A percentile compares a stretch with the other conserved stretches of the same genome.
phyloP scores from a whole-genome alignment of 352 stramenopile genomes.

The Pythium pectinolyticum region DNA sequence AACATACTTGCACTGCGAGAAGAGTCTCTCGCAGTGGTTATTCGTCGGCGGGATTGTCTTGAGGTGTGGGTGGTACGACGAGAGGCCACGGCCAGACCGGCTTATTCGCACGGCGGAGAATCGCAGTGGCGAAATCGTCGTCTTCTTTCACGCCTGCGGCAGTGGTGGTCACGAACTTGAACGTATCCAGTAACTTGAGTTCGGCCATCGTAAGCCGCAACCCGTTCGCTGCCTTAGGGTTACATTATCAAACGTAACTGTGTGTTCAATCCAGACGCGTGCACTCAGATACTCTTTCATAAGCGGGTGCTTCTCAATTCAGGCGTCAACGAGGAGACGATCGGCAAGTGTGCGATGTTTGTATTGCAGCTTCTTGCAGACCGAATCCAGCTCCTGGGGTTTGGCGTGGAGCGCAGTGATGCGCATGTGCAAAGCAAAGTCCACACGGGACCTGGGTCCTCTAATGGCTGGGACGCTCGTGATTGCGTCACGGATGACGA shows the following conservation, averaged over 20 bases:
- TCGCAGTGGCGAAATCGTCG: conserved; percentile 11
- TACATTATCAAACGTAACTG: not conserved
- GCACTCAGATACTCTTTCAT: too few species aligned
- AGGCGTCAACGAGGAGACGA: too few species aligned
- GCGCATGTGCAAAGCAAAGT: too few species aligned
- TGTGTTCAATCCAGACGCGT: too few species aligned
- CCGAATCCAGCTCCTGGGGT: too few species aligned
- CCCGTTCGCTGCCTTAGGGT: conserved; percentile 15
- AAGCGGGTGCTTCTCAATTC: too few species aligned
- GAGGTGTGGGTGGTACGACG: not conserved
- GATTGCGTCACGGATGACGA: too few species aligned
- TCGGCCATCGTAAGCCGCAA: not conserved
- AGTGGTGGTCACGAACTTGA: not conserved
- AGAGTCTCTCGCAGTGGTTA: conserved; percentile 2
- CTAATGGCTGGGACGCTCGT: too few species aligned
- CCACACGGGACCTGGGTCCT: too few species aligned
- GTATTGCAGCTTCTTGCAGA: too few species aligned
- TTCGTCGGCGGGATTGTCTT: not conserved
- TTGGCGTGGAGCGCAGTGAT: too few species aligned
- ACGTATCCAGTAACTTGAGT: not conserved
- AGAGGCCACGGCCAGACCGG: not conserved
- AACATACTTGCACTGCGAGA: conserved; percentile 8
- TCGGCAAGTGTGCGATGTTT: too few species aligned
- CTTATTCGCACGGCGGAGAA: conserved; percentile 20
- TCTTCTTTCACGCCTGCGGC: not conserved